phyloP scores from a whole-genome alignment of 108 stramenopile genomes.

The Chaetoceros tenuissimus region DNA sequence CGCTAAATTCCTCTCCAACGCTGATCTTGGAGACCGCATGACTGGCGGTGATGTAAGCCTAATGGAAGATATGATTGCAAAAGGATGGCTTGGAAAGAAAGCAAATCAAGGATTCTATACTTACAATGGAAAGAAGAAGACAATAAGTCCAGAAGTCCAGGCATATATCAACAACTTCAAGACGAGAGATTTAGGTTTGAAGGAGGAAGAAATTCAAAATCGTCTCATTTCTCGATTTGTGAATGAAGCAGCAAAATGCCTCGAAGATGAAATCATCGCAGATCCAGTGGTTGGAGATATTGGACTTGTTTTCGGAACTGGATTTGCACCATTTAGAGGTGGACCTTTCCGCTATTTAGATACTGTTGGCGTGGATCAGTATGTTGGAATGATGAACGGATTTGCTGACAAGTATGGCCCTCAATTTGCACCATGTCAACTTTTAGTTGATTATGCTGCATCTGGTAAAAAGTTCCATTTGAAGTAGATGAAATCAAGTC shows the following conservation, averaged over 20 bases:
- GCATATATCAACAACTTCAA: constrained; percentile 65
- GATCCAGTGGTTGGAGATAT: constrained; percentile 97
- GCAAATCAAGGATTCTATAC: constrained; percentile 96
- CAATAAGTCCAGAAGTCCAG: constrained; percentile 74
- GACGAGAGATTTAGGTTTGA: constrained; percentile 43
- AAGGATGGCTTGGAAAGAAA: constrained; percentile 95
- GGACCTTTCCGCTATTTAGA: constrained; percentile 98
- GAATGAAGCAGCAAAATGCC: constrained; percentile 96
- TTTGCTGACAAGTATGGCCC: constrained; percentile 90
- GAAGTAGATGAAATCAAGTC: constrained; percentile 6
- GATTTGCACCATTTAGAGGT: constrained; percentile 99
- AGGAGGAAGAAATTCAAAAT: constrained; percentile 88
- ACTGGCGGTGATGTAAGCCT: constrained; percentile 85
- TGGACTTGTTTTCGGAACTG: constrained; percentile 98
- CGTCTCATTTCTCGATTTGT: constrained; percentile 91
- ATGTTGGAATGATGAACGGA: constrained; percentile 89
- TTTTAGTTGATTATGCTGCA: constrained; percentile 92
- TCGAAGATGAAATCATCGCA: constrained; percentile 97
- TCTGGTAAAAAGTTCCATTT: constrained; percentile 91
- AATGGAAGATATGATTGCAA: constrained; percentile 91
- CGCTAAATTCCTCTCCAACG: constrained; percentile 79
- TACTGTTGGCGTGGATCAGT: constrained; percentile 76
- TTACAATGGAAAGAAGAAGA: constrained; percentile 89
- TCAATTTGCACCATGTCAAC: constrained; percentile 95
- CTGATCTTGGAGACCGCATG: constrained; percentile 94